A percentile compares a stretch with the other conserved stretches of the same genome.
phyloP scores from a whole-genome alignment of 352 stramenopile genomes.

The Pythium brachiatum region DNA sequence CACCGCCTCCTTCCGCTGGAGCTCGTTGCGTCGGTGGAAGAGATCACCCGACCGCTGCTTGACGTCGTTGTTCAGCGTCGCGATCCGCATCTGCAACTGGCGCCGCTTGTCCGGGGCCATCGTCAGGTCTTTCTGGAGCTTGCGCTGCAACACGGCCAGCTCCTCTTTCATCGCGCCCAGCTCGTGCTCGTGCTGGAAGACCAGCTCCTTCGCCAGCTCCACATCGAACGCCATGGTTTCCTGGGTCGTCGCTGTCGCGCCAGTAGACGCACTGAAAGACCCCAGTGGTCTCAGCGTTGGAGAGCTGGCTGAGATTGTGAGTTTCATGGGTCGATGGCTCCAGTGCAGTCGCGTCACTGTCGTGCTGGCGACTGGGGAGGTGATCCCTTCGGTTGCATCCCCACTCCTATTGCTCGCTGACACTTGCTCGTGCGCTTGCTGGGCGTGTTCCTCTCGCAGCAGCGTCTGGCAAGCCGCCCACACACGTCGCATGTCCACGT shows the following conservation, averaged over 20 bases:
- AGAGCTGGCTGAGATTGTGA: constrained; percentile 9
- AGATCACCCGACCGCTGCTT: constrained; percentile 65
- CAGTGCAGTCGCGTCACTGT: constrained; percentile 33
- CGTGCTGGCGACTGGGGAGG: not conserved
- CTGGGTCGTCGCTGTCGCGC: not conserved
- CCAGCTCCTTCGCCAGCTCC: constrained; percentile 48
- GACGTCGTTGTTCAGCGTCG: constrained; percentile 51
- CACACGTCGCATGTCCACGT: constrained; percentile 55
- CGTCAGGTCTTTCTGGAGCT: constrained; percentile 31
- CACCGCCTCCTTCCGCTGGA: constrained; percentile 56
- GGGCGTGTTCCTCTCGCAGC: constrained; percentile 36
- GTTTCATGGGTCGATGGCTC: constrained; percentile 38
- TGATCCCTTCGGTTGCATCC: not conserved
- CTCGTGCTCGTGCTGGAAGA: constrained; percentile 62
- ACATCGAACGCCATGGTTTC: constrained; percentile 49
- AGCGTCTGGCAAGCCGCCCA: constrained; percentile 52
- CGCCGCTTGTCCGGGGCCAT: constrained; percentile 40
- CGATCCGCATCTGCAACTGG: constrained; percentile 48
- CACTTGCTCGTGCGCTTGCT: constrained; percentile 11
- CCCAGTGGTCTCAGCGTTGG: not conserved
- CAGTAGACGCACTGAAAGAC: not conserved
- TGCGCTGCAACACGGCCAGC: constrained; percentile 41
- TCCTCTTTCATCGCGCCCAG: constrained; percentile 56
- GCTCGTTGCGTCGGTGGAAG: constrained; percentile 73
- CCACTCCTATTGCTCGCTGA: not conserved